A percentile compares a stretch with the other conserved stretches of the same genome.
Conservation (phyloP, 805 yeast species). For the Pachysolen tannophilus region DNA sequence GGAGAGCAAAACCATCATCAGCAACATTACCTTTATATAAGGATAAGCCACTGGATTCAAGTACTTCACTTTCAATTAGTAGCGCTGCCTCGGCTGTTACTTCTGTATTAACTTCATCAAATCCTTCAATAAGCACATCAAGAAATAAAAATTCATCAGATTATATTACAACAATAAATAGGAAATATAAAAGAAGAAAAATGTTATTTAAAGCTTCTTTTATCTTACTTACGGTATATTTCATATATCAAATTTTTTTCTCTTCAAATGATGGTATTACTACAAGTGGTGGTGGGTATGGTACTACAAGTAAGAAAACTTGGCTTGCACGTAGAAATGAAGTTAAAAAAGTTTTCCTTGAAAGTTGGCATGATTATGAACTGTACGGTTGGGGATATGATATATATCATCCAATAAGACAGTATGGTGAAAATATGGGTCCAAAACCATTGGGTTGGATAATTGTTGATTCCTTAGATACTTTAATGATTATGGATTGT, state of each 20-base stretch:
- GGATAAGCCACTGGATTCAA: conserved; percentile 35
- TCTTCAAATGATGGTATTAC: conserved; percentile 7
- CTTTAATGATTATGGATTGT: conserved; percentile 70
- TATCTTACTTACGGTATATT: conserved; percentile 33
- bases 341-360: conserved; percentile 61
- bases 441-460: conserved; percentile 86
- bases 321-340: conserved; percentile 47
- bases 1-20: conserved; percentile 11
- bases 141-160: conserved; percentile 11
- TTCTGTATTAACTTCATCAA: no score
- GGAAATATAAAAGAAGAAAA: conserved; percentile 15
- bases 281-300: conserved; percentile 1
- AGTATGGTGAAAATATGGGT: conserved; percentile 66
- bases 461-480: conserved; percentile 81
- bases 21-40: conserved; percentile 41
- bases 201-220: conserved; percentile 37
- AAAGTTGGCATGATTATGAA: conserved; percentile 73
- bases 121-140: conserved; percentile 10
- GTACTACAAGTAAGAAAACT: conserved; percentile 12
- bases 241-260: conserved; percentile 16
- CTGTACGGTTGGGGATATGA: conserved; percentile 81
- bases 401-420: conserved; percentile 61
- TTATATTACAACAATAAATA: neutral
- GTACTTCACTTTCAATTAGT: conserved; percentile 8
- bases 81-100: no score